These are phyloP conservation scores for Periconia sp. DNA, from an alignment of 2,329 filamentous ascomycete genomes.

Conservation along the genomic window DNA sequence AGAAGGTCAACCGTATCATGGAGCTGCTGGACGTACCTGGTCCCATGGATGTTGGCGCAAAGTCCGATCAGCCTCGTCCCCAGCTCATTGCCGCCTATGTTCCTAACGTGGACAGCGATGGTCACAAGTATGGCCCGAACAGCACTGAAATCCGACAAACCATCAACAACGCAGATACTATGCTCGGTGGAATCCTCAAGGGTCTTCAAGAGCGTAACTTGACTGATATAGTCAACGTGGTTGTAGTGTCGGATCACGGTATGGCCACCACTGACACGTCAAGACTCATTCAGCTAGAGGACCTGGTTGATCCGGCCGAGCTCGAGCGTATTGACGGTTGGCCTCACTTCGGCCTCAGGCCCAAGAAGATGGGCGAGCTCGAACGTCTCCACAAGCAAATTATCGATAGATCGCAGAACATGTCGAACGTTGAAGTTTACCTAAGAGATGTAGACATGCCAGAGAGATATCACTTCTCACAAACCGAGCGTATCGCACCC, in stretches of 20 bases:
- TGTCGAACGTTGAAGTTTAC: conserved; percentile 83
- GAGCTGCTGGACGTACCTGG: conserved; percentile 86
- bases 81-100: conserved; percentile 95
- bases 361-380: conserved; percentile 72
- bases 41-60: conserved; percentile 62
- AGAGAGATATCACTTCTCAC: conserved; percentile 85
- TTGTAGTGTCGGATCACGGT: conserved; percentile 96
- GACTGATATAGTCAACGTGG: conserved; percentile 87
- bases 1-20: conserved; percentile 80
- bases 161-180: conserved; percentile 78
- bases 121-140: conserved; percentile 90
- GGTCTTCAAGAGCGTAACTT: conserved; percentile 83
- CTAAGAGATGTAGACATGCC: conserved; percentile 89
- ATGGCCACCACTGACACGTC: conserved; percentile 91
- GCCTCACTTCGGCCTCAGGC: conserved; percentile 88
- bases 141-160: conserved; percentile 86
- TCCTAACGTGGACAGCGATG: conserved; percentile 86
- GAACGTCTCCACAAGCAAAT: conserved; percentile 68
- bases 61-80: conserved; percentile 66
- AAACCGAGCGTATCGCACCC: conserved; percentile 88
- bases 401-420: conserved; percentile 60
- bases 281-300: conserved; percentile 86
- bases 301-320: conserved; percentile 77
- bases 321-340: conserved; percentile 91
- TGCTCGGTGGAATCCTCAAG: conserved; percentile 77